Evolutionary conservation across 768 basidiomycete species (phyloP).

Genomic region (Mycena albidolilacea): DNA sequence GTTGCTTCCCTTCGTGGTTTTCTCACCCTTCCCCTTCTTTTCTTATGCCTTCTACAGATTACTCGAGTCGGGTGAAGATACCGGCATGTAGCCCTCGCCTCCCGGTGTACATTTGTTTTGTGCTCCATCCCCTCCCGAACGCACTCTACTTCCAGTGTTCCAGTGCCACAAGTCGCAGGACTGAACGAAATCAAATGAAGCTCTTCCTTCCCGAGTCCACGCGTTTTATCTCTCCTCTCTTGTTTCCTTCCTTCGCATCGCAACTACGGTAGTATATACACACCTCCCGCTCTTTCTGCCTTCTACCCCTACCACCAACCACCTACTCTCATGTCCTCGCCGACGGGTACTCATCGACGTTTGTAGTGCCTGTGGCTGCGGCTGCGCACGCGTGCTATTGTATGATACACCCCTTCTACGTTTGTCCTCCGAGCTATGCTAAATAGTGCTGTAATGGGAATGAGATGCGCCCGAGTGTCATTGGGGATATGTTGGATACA

Average conservation of each 20-base stretch:
- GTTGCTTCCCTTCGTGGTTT: conserved; percentile 1
- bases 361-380: neutral
- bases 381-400: conserved; percentile 1
- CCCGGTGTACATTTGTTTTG: neutral
- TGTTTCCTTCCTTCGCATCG: neutral
- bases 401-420: neutral
- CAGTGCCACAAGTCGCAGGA: neutral
- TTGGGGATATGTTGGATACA: neutral
- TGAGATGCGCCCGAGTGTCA: neutral
- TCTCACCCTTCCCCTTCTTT: neutral
- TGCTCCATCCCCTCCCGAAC: neutral
- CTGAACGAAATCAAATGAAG: neutral
- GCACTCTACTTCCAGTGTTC: no score
- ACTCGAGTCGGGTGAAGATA: conserved; percentile 36
- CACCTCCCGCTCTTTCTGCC: neutral
- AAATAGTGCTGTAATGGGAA: conserved; percentile 3
- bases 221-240: neutral
- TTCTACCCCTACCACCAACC: neutral
- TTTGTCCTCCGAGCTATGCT: neutral
- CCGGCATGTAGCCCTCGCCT: conserved; percentile 28
- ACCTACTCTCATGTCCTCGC: neutral
- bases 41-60: conserved; percentile 17
- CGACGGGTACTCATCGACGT: neutral
- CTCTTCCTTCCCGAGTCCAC: neutral
- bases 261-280: neutral